Percentiles rank a stretch among this genome's conserved stretches.
phyloP scores from a whole-genome alignment of 2,329 filamentous ascomycete genomes.

The Diplodia intermedia region DNA sequence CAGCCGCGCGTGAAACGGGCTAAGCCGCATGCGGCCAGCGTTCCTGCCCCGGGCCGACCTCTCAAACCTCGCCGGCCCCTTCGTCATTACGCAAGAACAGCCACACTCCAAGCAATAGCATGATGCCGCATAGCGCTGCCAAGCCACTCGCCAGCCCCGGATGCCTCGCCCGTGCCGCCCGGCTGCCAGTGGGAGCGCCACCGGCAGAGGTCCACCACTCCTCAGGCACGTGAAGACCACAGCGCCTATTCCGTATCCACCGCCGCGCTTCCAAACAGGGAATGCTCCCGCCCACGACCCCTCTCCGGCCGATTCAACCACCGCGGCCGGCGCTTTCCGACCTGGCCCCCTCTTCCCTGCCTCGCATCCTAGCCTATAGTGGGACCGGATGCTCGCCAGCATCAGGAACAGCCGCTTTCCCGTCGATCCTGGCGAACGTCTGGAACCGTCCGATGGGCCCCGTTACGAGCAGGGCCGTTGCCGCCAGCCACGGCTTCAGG shows the following conservation, averaged over 20 bases:
- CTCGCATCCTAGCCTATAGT: slow-evolving; percentile 25
- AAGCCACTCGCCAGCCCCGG: slow-evolving; percentile 20
- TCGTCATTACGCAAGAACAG: slow-evolving; percentile 29
- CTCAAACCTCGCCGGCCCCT: slow-evolving; percentile 4
- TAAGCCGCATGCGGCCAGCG: slow-evolving; percentile 4
- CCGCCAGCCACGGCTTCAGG: slow-evolving; percentile 9
- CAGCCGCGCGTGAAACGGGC: slow-evolving; percentile 18
- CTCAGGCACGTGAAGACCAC: slow-evolving; percentile 14
- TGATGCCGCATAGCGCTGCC: slow-evolving; percentile 18
- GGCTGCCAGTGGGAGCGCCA: background rate
- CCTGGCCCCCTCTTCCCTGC: slow-evolving; percentile 9
- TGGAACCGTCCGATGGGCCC: background rate
- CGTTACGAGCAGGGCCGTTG: slow-evolving; percentile 1
- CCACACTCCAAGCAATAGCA: slow-evolving; percentile 15
- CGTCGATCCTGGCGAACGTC: slow-evolving; percentile 12
- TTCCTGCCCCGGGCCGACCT: slow-evolving; percentile 25
- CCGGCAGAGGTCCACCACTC: slow-evolving; percentile 2
- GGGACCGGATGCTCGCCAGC: slow-evolving; percentile 6
- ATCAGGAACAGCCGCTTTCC: background rate
- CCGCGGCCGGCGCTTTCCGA: slow-evolving; percentile 15
- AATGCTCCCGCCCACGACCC: background rate
- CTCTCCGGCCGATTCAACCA: slow-evolving; percentile 15
- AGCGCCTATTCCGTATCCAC: background rate
- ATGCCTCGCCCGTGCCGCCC: slow-evolving; percentile 22
- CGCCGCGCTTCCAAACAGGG: background rate